Percentiles rank a stretch among this genome's conserved stretches.
Evolutionary conservation across 164 flowering plant genomes (phyloP).

Genomic region (Santalum album): DNA sequence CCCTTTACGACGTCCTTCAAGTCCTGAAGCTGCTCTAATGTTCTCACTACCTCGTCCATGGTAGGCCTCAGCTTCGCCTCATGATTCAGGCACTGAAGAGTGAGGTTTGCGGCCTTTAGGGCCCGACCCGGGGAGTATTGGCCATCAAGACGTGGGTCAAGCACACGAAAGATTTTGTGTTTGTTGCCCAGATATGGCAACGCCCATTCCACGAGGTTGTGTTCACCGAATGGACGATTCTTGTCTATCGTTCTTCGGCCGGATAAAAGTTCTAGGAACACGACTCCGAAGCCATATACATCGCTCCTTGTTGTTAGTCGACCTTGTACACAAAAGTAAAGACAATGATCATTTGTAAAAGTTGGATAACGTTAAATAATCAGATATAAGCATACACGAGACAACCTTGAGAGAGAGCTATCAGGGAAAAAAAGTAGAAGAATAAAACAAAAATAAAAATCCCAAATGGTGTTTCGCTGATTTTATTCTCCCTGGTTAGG

Average conservation of each 20-base stretch:
- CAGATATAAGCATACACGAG: too few species aligned
- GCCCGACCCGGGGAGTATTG: background rate
- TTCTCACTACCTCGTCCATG: background rate
- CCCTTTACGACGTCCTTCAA: background rate
- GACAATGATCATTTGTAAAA: background rate
- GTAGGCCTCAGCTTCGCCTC: background rate
- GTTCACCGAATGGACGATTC: background rate
- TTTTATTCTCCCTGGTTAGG: too few species aligned
- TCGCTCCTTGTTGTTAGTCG: background rate
- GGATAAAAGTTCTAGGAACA: background rate
- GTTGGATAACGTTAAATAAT: too few species aligned
- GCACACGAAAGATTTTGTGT: background rate
- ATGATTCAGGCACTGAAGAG: background rate
- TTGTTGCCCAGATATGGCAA: background rate
- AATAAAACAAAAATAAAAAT: too few species aligned
- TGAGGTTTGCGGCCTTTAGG: background rate
- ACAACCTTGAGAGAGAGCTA: too few species aligned
- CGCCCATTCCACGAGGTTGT: slow-evolving; percentile 3
- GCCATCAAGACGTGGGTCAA: slow-evolving; percentile 2
- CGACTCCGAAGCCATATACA: slow-evolving; percentile 1
- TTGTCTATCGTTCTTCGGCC: slow-evolving; percentile 3
- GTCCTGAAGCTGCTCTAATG: background rate
- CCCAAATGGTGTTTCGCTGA: too few species aligned
- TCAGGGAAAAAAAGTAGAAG: too few species aligned
- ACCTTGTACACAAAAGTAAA: background rate